These are phyloP conservation scores for Rhizophagus sp. DNA, from an alignment of 192 early-diverging fungal genomes.

Conservation along the genomic window DNA sequence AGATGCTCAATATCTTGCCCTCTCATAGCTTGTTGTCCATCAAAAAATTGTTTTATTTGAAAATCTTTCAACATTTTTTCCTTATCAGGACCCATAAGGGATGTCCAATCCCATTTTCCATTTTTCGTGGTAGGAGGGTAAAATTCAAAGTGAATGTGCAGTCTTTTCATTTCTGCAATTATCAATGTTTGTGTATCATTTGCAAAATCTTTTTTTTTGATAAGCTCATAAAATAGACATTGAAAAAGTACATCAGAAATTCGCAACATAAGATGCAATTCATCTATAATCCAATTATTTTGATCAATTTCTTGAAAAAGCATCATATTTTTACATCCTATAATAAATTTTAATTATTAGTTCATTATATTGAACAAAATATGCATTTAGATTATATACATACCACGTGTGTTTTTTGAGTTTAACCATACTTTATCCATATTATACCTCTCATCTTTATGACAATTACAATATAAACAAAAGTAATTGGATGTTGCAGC, in stretches of 20 bases:
- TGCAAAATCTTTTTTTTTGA: neutral
- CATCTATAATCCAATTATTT: neutral
- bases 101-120: neutral
- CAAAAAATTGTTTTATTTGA: neutral
- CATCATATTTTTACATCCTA: neutral
- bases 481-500: neutral
- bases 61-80: slow-evolving; percentile 11
- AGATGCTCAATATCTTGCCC: neutral
- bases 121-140: neutral
- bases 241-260: slow-evolving; percentile 16
- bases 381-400: neutral
- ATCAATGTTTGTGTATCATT: neutral
- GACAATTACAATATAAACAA: slow-evolving; percentile 13
- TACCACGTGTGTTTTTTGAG: neutral
- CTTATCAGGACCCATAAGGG: neutral
- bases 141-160: slow-evolving; percentile 1
- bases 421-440: neutral
- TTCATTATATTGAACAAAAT: too few relatives aligned
- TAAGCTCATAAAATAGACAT: neutral
- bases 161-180: neutral
- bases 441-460: neutral
- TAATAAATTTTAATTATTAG: too few relatives aligned
- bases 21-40: neutral
- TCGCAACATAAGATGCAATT: neutral
- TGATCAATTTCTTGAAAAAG: neutral